phyloP scores from a whole-genome alignment of 2,329 filamentous ascomycete genomes.

The Talaromyces sp. region DNA sequence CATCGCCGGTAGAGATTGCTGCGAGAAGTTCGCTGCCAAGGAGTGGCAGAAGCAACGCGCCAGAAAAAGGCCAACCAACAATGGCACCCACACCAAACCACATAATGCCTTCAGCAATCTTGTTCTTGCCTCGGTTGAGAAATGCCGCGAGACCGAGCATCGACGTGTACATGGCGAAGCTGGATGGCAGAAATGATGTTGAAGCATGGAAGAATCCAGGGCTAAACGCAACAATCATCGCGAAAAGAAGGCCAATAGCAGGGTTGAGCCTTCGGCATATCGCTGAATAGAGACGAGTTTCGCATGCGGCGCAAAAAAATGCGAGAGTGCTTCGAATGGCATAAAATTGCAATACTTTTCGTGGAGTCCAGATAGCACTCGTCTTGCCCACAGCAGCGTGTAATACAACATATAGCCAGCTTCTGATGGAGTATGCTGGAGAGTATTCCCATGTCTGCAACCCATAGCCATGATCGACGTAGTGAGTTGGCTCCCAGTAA shows the following conservation, averaged over 20 bases:
- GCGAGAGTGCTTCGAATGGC: conserved; percentile 72
- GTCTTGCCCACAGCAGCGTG: conserved; percentile 70
- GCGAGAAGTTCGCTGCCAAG: conserved; percentile 68
- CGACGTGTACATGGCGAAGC: conserved; percentile 91
- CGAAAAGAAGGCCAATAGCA: conserved; percentile 77
- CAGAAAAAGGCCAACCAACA: conserved; percentile 91
- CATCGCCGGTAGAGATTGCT: conserved; percentile 47
- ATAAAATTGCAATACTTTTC: conserved; percentile 70
- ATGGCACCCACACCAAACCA: conserved; percentile 85
- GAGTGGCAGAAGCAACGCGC: conserved; percentile 75
- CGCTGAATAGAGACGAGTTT: conserved; percentile 74
- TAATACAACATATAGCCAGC: conserved; percentile 82
- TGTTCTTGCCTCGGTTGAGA: conserved; percentile 81
- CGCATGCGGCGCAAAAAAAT: conserved; percentile 70
- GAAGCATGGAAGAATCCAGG: conserved; percentile 93
- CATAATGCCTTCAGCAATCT: conserved; percentile 76
- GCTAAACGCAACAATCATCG: conserved; percentile 69
- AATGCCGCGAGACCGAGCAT: conserved; percentile 85
- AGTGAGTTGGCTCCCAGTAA: conserved; percentile 97
- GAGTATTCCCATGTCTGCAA: conserved; percentile 99
- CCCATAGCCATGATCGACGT: conserved; percentile 85
- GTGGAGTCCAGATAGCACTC: conserved; percentile 49
- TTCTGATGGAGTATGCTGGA: conserved; percentile 87
- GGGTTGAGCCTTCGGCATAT: conserved; percentile 73
- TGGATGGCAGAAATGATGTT: conserved; percentile 81